phyloP scores from a whole-genome alignment of 2,329 filamentous ascomycete genomes.

The Aureobasidium sp. region DNA sequence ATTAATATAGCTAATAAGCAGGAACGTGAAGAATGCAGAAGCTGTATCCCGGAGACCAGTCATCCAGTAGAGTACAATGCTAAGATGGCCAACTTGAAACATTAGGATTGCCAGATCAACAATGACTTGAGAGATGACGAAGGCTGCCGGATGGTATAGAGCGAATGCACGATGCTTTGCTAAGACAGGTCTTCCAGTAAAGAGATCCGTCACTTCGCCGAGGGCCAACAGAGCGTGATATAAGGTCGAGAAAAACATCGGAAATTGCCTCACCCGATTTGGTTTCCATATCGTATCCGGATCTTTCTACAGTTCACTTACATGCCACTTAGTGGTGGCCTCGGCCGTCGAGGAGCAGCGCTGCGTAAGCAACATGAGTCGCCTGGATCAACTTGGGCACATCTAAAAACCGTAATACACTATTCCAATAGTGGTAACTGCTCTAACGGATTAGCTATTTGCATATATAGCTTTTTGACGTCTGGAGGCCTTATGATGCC shows the following conservation, averaged over 20 bases:
- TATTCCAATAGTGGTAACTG: too few relatives aligned
- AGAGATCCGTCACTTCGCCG: constrained; percentile 75
- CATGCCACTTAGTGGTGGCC: too few relatives aligned
- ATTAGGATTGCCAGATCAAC: constrained; percentile 71
- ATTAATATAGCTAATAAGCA: constrained; percentile 41
- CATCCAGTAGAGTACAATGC: constrained; percentile 83
- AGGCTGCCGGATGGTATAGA: constrained; percentile 82
- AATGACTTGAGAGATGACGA: constrained; percentile 86
- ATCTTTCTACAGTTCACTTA: too few relatives aligned
- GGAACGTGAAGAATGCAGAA: constrained; percentile 82
- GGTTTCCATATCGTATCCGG: too few relatives aligned
- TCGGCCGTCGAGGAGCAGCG: too few relatives aligned
- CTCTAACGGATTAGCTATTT: background rate
- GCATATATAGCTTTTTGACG: background rate
- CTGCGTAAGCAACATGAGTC: too few relatives aligned
- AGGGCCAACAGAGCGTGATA: constrained; percentile 92
- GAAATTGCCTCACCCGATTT: too few relatives aligned
- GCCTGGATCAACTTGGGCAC: too few relatives aligned
- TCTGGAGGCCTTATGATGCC: background rate
- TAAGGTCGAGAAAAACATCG: constrained; percentile 81
- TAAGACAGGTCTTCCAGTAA: constrained; percentile 79
- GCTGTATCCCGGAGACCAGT: constrained; percentile 71
- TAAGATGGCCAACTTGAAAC: constrained; percentile 74
- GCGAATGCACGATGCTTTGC: constrained; percentile 88
- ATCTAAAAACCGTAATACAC: too few relatives aligned